Percentiles rank a stretch among this genome's conserved stretches.
Evolutionary conservation across 495 filamentous ascomycete genomes (phyloP).

Genomic region (Penicillium paxilli): DNA sequence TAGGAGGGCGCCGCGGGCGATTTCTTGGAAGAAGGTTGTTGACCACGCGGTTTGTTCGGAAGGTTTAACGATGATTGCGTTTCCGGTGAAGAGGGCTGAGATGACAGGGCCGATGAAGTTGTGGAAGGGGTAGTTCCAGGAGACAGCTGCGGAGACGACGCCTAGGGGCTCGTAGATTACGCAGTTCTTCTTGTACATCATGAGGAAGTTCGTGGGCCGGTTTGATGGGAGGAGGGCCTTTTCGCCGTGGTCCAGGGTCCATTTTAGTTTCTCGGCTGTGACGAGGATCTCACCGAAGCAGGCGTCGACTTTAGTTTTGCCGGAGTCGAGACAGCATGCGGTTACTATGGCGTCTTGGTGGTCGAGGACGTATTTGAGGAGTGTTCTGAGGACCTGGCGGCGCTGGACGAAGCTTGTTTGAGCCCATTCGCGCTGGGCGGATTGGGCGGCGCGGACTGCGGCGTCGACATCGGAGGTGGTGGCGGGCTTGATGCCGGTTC

Average conservation of each 20-base stretch:
- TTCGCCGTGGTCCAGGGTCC: constrained; percentile 92
- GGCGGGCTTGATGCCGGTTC: constrained; percentile 70
- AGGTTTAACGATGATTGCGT: constrained; percentile 86
- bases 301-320: constrained; percentile 94
- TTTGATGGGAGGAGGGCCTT: constrained; percentile 69
- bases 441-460: constrained; percentile 69
- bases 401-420: constrained; percentile 75
- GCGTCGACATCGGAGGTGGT: constrained; percentile 78
- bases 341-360: constrained; percentile 86
- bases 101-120: constrained; percentile 93
- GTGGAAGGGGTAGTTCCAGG: constrained; percentile 97
- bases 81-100: constrained; percentile 88
- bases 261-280: constrained; percentile 88
- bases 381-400: constrained; percentile 74
- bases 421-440: constrained; percentile 80
- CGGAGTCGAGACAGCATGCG: constrained; percentile 90
- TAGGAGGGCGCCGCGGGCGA: constrained; percentile 73
- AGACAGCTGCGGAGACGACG: constrained; percentile 87
- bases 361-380: constrained; percentile 80
- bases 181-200: constrained; percentile 93
- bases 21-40: constrained; percentile 73
- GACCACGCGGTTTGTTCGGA: constrained; percentile 95
- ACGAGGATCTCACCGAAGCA: constrained; percentile 92
- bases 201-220: constrained; percentile 81
- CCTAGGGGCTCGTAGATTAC: constrained; percentile 92